Evolutionary conservation across 805 yeast species (phyloP).

Genomic region (Pichia occidentalis): DNA sequence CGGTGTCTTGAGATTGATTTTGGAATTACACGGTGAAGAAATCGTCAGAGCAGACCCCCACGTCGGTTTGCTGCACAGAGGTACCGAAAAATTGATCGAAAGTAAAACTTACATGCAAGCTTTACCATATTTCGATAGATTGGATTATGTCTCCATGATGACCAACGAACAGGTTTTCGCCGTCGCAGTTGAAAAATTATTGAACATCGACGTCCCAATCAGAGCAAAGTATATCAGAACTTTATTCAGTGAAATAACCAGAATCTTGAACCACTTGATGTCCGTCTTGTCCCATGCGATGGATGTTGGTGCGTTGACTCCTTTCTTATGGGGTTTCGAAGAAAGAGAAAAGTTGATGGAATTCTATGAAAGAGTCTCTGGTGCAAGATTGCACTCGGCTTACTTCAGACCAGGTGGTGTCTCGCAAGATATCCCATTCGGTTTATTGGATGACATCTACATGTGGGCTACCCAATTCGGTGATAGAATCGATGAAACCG

Average conservation of each 20-base stretch:
- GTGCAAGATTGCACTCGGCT: constrained; percentile 85
- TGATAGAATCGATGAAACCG: constrained; percentile 85
- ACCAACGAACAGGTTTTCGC: constrained; percentile 83
- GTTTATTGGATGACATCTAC: constrained; percentile 81
- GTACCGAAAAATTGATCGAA: constrained; percentile 84
- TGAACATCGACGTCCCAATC: constrained; percentile 78
- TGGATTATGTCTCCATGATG: constrained; percentile 85
- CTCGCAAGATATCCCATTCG: constrained; percentile 79
- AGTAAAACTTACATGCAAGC: constrained; percentile 84
- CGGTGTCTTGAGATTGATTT: constrained; percentile 80
- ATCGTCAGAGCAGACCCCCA: constrained; percentile 84
- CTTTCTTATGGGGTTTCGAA: constrained; percentile 91
- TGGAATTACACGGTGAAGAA: constrained; percentile 86
- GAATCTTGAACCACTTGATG: constrained; percentile 80
- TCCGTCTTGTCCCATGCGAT: constrained; percentile 80
- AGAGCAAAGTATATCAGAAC: constrained; percentile 84
- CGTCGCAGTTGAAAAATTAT: constrained; percentile 75
- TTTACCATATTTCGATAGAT: constrained; percentile 79
- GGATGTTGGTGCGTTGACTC: constrained; percentile 94
- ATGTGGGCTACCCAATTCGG: constrained; percentile 97
- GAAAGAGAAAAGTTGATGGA: constrained; percentile 92
- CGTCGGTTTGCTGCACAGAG: constrained; percentile 81
- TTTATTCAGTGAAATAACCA: constrained; percentile 79
- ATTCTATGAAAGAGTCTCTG: constrained; percentile 83
- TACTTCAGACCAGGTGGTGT: constrained; percentile 92